Percentiles rank a stretch among this genome's conserved stretches.
Evolutionary conservation across 768 basidiomycete species (phyloP).

Genomic region (Baorangia bicolor): DNA sequence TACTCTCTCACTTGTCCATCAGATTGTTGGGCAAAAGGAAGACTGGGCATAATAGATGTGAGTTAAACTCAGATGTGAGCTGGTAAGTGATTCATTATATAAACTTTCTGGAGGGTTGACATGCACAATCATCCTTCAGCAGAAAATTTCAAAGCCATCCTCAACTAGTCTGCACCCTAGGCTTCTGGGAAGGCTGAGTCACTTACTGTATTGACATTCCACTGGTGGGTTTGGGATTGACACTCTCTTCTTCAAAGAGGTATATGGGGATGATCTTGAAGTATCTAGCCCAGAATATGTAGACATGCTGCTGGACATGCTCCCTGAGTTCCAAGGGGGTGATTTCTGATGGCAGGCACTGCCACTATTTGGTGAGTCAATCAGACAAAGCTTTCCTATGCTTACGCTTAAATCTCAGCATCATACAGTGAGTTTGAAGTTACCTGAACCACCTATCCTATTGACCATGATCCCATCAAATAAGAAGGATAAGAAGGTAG

Average conservation of each 20-base stretch:
- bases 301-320: no score
- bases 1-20: background rate
- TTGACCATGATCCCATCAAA: no score
- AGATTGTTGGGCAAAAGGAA: background rate
- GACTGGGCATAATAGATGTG: background rate
- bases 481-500: no score
- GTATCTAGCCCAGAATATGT: no score
- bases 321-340: no score
- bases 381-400: no score
- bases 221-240: background rate
- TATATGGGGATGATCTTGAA: no score
- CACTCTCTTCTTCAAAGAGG: background rate
- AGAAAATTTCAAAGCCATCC: background rate
- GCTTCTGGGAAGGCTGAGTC: background rate
- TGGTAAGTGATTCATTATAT: background rate
- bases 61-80: background rate
- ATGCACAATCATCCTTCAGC: background rate
- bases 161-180: background rate
- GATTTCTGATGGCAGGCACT: no score
- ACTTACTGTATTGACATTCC: background rate
- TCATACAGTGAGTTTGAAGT: no score
- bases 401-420: no score
- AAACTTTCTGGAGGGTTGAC: background rate
- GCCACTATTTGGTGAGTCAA: no score
- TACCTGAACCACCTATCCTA: no score